Evolutionary conservation across 257 asterid species (phyloP).

Genomic region (Capsicum pubescens): DNA sequence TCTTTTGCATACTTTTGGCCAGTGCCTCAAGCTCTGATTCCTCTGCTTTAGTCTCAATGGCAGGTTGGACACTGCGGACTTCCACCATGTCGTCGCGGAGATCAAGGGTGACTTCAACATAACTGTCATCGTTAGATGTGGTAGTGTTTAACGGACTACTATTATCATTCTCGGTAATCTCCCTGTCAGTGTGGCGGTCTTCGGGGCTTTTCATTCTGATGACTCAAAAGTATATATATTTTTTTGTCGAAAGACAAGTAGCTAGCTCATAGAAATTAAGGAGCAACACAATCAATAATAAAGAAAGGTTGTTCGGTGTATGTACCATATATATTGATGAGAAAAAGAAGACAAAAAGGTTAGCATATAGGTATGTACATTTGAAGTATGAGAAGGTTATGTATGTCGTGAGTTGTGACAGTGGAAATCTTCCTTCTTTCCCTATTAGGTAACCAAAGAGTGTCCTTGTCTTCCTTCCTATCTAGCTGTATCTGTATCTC

Average conservation of each 20-base stretch:
- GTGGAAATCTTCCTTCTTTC: background rate
- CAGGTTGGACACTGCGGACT: slow-evolving; percentile 33
- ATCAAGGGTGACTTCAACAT: slow-evolving; percentile 41
- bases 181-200: background rate
- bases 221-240: background rate
- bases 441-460: background rate
- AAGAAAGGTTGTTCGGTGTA: background rate
- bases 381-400: background rate
- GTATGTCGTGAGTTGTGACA: background rate
- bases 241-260: too few relatives aligned
- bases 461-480: background rate
- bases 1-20: slow-evolving; percentile 30
- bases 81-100: slow-evolving; percentile 32
- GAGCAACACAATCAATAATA: too few relatives aligned
- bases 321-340: slow-evolving; percentile 12
- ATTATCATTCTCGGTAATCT: background rate
- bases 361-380: background rate
- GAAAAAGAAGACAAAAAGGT: background rate
- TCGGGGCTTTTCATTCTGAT: background rate
- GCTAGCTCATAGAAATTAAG: too few relatives aligned
- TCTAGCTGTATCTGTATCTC: background rate
- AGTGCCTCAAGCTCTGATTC: slow-evolving; percentile 30
- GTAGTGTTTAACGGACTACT: background rate
- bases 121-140: slow-evolving; percentile 17
- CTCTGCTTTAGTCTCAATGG: slow-evolving; percentile 26